These are phyloP conservation scores for Quercus gilva DNA, from an alignment of 306 rosid species.

Conservation along the genomic window DNA sequence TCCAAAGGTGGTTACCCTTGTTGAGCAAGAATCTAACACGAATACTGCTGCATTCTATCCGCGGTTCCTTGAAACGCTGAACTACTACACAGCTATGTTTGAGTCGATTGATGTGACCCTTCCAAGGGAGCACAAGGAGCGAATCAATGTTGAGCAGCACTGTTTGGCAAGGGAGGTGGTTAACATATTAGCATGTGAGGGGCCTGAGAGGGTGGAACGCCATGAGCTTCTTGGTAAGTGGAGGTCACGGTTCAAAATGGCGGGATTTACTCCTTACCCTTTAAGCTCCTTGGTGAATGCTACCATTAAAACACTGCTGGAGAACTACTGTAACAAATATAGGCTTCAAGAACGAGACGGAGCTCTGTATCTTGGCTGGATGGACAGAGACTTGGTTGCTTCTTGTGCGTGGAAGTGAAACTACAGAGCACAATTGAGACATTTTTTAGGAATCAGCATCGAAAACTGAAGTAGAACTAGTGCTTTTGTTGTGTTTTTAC, in stretches of 20 bases:
- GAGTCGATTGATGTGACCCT: slow-evolving; percentile 88
- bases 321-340: slow-evolving; percentile 67
- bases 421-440: slow-evolving; percentile 14
- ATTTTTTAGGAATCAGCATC: background rate
- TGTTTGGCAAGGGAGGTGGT: slow-evolving; percentile 93
- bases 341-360: slow-evolving; percentile 82
- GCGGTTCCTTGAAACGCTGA: slow-evolving; percentile 71
- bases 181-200: slow-evolving; percentile 95
- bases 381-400: slow-evolving; percentile 90
- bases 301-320: slow-evolving; percentile 80
- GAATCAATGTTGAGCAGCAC: slow-evolving; percentile 93
- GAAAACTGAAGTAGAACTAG: background rate
- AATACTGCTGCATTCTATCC: slow-evolving; percentile 81
- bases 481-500: background rate
- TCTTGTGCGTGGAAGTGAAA: slow-evolving; percentile 91
- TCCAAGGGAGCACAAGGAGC: slow-evolving; percentile 67
- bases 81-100: slow-evolving; percentile 84
- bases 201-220: slow-evolving; percentile 84
- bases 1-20: slow-evolving; percentile 93
- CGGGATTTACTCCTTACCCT: slow-evolving; percentile 88
- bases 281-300: slow-evolving; percentile 85
- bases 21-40: slow-evolving; percentile 96
- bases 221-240: slow-evolving; percentile 91
- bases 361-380: slow-evolving; percentile 96
- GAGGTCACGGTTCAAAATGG: slow-evolving; percentile 81